Evolutionary conservation across 352 stramenopile species (phyloP).

Genomic region (Phytophthora fragariaefolia): DNA sequence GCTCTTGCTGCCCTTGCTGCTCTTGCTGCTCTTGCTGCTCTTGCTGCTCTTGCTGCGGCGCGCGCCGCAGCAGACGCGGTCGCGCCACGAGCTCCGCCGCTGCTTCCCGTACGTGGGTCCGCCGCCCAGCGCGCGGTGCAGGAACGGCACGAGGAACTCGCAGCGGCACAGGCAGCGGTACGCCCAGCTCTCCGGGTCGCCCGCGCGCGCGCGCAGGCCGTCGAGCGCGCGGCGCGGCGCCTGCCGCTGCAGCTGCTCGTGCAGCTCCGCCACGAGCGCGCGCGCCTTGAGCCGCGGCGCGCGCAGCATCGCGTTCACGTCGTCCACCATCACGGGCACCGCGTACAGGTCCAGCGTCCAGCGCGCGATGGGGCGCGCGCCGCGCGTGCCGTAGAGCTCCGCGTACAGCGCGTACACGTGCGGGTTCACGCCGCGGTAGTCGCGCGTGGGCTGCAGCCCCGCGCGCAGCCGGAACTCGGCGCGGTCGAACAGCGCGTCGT

Average conservation of each 20-base stretch:
- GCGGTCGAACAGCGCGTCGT: constrained; percentile 79
- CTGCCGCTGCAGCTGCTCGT: too few species aligned
- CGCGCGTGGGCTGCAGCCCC: constrained; percentile 61
- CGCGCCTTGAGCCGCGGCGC: constrained; percentile 65
- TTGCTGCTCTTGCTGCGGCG: constrained; percentile 26
- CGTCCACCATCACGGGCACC: constrained; percentile 78
- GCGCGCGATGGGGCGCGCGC: constrained; percentile 70
- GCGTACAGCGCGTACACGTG: constrained; percentile 81
- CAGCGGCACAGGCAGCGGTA: constrained; percentile 81
- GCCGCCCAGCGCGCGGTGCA: constrained; percentile 63
- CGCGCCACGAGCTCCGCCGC: constrained; percentile 26
- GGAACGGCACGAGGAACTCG: constrained; percentile 75
- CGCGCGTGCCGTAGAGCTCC: constrained; percentile 73
- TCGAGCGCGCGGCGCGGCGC: too few species aligned
- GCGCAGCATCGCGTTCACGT: constrained; percentile 77
- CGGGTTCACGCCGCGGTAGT: constrained; percentile 83
- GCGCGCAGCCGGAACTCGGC: constrained; percentile 71
- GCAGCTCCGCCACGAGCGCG: constrained; percentile 66
- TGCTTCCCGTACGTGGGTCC: constrained; percentile 74
- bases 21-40: constrained; percentile 13
- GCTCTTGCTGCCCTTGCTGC: constrained; percentile 6
- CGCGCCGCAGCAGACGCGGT: constrained; percentile 26
- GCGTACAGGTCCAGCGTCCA: constrained; percentile 86
- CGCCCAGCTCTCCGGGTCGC: constrained; percentile 67
- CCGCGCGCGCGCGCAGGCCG: background rate